Percentiles rank a stretch among this genome's conserved stretches.
These are phyloP conservation scores for Globisporangium echinulatum DNA, from an alignment of 352 stramenopile species.

Conservation along the genomic window DNA sequence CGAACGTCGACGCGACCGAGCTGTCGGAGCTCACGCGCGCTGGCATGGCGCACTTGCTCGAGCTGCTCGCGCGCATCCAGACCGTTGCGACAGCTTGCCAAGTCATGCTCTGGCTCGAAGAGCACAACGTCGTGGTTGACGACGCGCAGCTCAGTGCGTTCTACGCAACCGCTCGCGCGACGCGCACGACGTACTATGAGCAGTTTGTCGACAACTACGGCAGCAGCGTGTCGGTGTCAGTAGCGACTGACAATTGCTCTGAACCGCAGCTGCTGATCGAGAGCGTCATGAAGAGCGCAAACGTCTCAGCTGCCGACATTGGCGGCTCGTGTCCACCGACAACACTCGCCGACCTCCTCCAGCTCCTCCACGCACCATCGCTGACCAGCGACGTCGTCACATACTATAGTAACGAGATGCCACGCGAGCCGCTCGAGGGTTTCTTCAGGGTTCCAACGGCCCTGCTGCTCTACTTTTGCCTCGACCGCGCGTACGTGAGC, in stretches of 20 bases:
- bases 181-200: conserved; percentile 48
- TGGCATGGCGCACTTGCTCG: conserved; percentile 60
- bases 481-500: conserved; percentile 67
- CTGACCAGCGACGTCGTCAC: conserved; percentile 56
- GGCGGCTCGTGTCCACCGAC: conserved; percentile 38
- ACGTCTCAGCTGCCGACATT: conserved; percentile 19
- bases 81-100: conserved; percentile 45
- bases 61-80: conserved; percentile 63
- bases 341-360: conserved; percentile 44
- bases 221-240: conserved; percentile 38
- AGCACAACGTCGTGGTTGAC: conserved; percentile 42
- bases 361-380: conserved; percentile 32
- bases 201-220: conserved; percentile 69
- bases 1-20: conserved; percentile 59
- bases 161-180: conserved; percentile 51
- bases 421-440: conserved; percentile 58
- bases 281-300: conserved; percentile 69
- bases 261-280: conserved; percentile 66
- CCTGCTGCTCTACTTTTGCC: conserved; percentile 73
- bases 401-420: conserved; percentile 60
- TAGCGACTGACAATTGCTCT: conserved; percentile 23
- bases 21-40: conserved; percentile 51
- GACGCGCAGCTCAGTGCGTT: conserved; percentile 50
- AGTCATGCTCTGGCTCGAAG: conserved; percentile 62
- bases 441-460: conserved; percentile 74